These are phyloP conservation scores for Ceratobasidium papillatum DNA, from an alignment of 1,284 basidiomycete genomes.

Conservation along the genomic window DNA sequence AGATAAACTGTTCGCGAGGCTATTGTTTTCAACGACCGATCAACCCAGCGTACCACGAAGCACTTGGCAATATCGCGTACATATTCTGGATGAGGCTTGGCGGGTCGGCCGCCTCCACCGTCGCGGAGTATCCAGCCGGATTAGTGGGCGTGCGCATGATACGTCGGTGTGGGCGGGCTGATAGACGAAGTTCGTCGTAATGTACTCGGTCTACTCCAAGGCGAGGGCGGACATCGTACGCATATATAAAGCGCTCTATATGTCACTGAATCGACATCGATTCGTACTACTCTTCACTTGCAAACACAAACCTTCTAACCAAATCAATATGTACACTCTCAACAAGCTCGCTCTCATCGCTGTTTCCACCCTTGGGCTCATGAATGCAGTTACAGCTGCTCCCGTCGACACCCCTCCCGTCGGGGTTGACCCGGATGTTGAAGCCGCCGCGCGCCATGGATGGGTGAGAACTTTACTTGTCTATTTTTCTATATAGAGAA, in stretches of 20 bases:
- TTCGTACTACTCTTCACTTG: background rate
- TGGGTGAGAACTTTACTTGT: background rate
- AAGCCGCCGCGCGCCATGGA: background rate
- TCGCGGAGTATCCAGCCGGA: background rate
- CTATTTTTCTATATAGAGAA: background rate
- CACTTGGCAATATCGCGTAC: background rate
- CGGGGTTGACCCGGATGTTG: background rate
- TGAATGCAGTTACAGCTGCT: background rate
- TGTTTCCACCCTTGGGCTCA: background rate
- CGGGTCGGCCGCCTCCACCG: background rate
- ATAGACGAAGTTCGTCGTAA: too few species aligned
- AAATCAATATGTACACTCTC: background rate
- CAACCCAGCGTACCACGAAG: background rate
- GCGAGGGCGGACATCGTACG: background rate
- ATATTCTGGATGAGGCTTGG: background rate
- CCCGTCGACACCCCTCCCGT: background rate
- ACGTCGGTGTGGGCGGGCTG: background rate
- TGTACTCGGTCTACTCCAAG: background rate
- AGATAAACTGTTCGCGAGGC: too few species aligned
- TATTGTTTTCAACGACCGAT: too few species aligned
- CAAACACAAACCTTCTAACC: background rate
- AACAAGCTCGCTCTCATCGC: background rate
- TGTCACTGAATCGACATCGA: background rate
- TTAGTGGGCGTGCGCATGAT: too few species aligned
- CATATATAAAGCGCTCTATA: background rate